Conservation (phyloP, 139 green algal genomes). For the Tetratostichococcus sp. region DNA sequence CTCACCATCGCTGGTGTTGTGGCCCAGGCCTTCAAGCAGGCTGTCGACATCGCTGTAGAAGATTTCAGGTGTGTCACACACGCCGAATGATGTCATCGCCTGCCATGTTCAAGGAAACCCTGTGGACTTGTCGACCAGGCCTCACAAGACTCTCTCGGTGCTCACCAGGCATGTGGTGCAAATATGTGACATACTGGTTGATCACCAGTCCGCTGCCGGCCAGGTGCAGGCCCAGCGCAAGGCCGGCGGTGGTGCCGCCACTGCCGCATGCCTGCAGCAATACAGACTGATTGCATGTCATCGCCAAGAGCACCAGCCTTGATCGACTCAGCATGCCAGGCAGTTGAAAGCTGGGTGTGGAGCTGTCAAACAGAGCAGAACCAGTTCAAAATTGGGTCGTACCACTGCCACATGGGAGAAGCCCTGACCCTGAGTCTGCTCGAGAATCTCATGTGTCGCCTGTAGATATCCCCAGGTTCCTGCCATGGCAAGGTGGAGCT, state of each 20-base stretch:
- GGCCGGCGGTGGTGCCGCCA: slow-evolving; percentile 81
- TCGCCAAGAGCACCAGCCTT: too few species aligned
- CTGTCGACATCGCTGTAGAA: slow-evolving; percentile 82
- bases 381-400: too few species aligned
- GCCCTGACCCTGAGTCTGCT: slow-evolving; percentile 37
- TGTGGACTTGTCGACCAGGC: too few species aligned
- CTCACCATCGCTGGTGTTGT: not conserved
- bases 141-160: too few species aligned
- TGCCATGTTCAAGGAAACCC: too few species aligned
- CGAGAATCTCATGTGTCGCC: slow-evolving; percentile 70
- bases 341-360: too few species aligned
- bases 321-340: too few species aligned
- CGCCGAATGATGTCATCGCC: slow-evolving; percentile 66
- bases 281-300: not conserved
- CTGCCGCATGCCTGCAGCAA: slow-evolving; percentile 77
- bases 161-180: too few species aligned
- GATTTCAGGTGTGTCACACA: slow-evolving; percentile 80
- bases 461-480: slow-evolving; percentile 87
- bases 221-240: slow-evolving; percentile 73
- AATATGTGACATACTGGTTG: too few species aligned
- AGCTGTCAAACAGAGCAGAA: too few species aligned
- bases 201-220: slow-evolving; percentile 32
- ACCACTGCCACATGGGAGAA: slow-evolving; percentile 79
- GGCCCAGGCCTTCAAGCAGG: slow-evolving; percentile 59
- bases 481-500: not conserved